Percentiles rank a stretch among this genome's conserved stretches.
These are phyloP conservation scores for Liquidambar formosana DNA, from an alignment of 164 flowering plant species.

Conservation along the genomic window DNA sequence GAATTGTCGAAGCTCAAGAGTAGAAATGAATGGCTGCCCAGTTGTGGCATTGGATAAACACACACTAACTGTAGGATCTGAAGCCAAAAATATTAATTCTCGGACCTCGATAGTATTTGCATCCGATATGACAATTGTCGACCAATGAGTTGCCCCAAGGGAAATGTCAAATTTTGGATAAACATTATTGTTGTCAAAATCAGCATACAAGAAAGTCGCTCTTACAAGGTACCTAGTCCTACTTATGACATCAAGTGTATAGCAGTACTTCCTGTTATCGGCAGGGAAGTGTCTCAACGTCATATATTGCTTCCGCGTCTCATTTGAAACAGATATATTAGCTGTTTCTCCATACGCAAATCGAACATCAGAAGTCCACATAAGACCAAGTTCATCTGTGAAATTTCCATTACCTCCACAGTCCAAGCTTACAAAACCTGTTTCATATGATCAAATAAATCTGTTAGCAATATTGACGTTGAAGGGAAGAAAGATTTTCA, in stretches of 20 bases:
- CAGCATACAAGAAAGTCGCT: slow-evolving; percentile 90
- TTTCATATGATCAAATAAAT: slow-evolving; percentile 22
- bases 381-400: slow-evolving; percentile 83
- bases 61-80: slow-evolving; percentile 58
- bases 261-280: slow-evolving; percentile 85
- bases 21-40: slow-evolving; percentile 93
- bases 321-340: slow-evolving; percentile 61
- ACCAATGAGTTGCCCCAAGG: slow-evolving; percentile 84
- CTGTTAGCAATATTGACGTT: background rate
- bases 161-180: slow-evolving; percentile 95
- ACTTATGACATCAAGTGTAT: slow-evolving; percentile 60
- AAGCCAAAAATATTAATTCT: slow-evolving; percentile 86
- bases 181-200: slow-evolving; percentile 85
- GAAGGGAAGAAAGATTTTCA: too few relatives aligned
- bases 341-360: slow-evolving; percentile 53
- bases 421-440: slow-evolving; percentile 93
- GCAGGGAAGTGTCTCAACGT: slow-evolving; percentile 87
- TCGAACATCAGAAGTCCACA: slow-evolving; percentile 71
- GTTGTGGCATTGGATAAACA: slow-evolving; percentile 97
- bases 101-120: slow-evolving; percentile 59
- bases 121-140: slow-evolving; percentile 90
- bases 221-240: slow-evolving; percentile 88
- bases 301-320: slow-evolving; percentile 69
- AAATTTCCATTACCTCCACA: slow-evolving; percentile 79
- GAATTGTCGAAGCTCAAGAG: slow-evolving; percentile 95